A percentile compares a stretch with the other conserved stretches of the same genome.
Evolutionary conservation across 1,284 basidiomycete species (phyloP).

Genomic region (Ustilago tritici): DNA sequence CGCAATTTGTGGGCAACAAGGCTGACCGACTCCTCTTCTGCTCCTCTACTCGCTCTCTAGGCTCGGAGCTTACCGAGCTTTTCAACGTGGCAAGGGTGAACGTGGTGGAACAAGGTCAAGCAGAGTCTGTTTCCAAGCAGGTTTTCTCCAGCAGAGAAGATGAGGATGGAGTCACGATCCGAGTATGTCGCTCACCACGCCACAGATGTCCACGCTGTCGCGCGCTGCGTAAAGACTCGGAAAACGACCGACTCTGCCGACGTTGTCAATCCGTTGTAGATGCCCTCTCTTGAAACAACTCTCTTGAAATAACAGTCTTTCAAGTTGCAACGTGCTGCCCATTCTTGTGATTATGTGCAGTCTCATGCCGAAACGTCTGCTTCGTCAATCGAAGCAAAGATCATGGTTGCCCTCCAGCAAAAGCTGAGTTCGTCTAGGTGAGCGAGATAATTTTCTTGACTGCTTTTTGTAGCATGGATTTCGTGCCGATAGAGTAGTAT

Average conservation of each 20-base stretch:
- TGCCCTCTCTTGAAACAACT: neutral
- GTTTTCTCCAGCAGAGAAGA: constrained; percentile 2
- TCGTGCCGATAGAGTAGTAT: neutral
- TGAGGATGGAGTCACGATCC: constrained; percentile 22
- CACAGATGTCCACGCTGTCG: constrained; percentile 63
- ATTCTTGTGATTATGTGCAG: too few relatives aligned
- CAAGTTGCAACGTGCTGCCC: too few relatives aligned
- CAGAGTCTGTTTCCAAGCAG: neutral
- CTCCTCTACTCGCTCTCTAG: neutral
- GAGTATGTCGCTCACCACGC: constrained; percentile 39
- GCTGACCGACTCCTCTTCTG: neutral
- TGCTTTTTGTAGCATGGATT: neutral
- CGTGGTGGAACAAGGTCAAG: constrained; percentile 15
- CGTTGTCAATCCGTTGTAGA: constrained; percentile 42
- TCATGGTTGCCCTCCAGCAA: too few relatives aligned
- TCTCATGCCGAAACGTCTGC: too few relatives aligned
- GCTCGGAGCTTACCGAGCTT: constrained; percentile 42
- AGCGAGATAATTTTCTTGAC: neutral
- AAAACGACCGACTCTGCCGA: constrained; percentile 33
- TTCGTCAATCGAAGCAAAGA: neutral
- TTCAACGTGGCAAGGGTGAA: constrained; percentile 58
- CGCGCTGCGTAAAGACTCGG: constrained; percentile 32
- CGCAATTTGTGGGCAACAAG: neutral
- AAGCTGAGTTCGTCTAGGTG: neutral
- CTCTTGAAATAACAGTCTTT: neutral